Base-by-base conservation (phyloP, 225 moss, liverwort and hornwort genomes). In the Neckera pumila region DNA sequence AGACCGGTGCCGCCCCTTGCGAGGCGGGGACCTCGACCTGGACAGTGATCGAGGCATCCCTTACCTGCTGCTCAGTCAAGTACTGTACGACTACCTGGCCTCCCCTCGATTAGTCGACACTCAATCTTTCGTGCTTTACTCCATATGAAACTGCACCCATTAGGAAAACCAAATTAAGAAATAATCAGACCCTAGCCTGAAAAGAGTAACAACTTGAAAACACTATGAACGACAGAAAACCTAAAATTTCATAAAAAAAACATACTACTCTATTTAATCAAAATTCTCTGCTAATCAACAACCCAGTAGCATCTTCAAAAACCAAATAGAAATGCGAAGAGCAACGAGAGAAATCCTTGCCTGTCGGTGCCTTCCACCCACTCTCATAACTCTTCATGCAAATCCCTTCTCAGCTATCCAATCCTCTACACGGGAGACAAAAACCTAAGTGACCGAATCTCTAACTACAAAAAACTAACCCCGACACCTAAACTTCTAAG, bases 11-110 rank as follows among this genome's bases (percentile, higher is more conserved):
- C 96, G 96, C 82, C 95, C 94, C 91, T 96, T 98, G 61, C 97
- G 95, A 87, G 94, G 93, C 82, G 98, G 98, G 92, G 98, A 97
- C 94, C 98, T 93, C 92, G 97, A 98, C 92, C 98, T 92, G 89
- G 98, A 98, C 65, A 98, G 83, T 88, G 98, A 96, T 87, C 95
- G 96, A 95, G 97, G 97, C 98, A 96, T 98, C 92, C 84, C 94
- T 93, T 89, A 88, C 87, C 90, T 94, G 86, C 86, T 86, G 81
- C 84, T 91, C 87, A 78, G 57, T 82, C 60, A 85, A 84, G 49
- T 80, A 85, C 28, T 74, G 14, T 76, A 72, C 21, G 42, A 87
- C 76, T 77, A 82, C 78, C 83, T 75, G 60, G 23, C 85, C 73
- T 85, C 74, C 57, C 40, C 76, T 75, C 81, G 31, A 79, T 49